Evolutionary conservation across 2,329 filamentous ascomycete genomes (phyloP), one percentile per base, ranked within the genome.

Genomic region (Sarocladium kiliense): DNA sequence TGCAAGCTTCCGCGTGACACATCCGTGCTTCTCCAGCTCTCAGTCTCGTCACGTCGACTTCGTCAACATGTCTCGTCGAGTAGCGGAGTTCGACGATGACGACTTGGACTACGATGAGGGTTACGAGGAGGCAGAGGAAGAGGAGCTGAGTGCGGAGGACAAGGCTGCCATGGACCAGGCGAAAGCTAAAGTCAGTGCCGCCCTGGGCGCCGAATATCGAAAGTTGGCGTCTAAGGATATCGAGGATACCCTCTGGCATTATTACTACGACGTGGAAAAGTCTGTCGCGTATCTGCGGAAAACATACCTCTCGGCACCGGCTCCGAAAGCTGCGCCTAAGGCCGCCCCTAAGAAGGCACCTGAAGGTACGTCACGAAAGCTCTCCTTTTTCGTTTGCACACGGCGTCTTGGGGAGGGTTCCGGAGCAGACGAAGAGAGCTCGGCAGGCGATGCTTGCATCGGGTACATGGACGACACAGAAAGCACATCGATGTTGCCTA

Each of bases 241-340:
- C 59, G 85, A 96, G 68, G 93, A 97, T 58, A 82, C 92, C 0
- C 72, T 99, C 16, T 97, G 91, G 91, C 85, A 99, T 71, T 97
- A 97, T 71, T 97, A 93, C 69, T 97, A 92, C 68, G 92, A 99
- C 64, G 78, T 96, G 27, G 87, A 85, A 56, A 96, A 96, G 71
- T 85, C 90, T 1, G 87, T 95, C 36, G 78, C 81, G 56, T 97
- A 95, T 66, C 72, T 99, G 56, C 81, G 85, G 59, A 88, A 85
- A 78, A 85, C 77, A 30, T 81, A 75, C 60, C 73, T 82, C 7
- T 73, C 73, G 44, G 32, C 51, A 34, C 44, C 57, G 45, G 37
- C 57, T n/a, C 65, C 65, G 69, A 16, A 78, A 78, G 62, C 63
- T 71, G 14, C 25, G 23, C 44, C 44, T 27, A 58, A 62, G 71